Evolutionary conservation across 2,329 filamentous ascomycete species (phyloP), one percentile per base, ranked within the genome.

Genomic region (Botrytis elliptica): DNA sequence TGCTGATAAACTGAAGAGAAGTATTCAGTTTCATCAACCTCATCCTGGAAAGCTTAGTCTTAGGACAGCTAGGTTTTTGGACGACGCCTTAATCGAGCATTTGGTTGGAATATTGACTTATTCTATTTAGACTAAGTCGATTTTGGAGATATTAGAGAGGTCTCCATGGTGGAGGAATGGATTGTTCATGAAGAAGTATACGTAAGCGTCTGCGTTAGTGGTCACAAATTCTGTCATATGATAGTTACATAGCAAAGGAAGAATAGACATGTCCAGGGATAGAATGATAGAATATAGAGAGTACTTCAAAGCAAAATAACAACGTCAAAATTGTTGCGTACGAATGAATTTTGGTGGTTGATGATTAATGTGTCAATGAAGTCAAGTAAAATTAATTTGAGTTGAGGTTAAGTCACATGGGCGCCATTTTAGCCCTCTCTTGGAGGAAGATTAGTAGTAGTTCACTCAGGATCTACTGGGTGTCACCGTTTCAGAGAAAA

Each of bases 11-110:
- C 1, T 52, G 64, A 38, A 52, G 29, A 66, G 64, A 33, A 52
- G 64, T 10, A 66, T 66, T 22, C 44, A 66, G 36, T 67, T 67
- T 14, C 64, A 67, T 29, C 64, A 67, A 38, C 64, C 64, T 10
- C 64, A 66, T 18, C 64, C 64, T n/a, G 44, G 64, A 22, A 52
- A 66, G 42, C 12, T 66, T 4, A 46, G 44, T 38, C 44, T 66
- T 6, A 22, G 20, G 44, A 66, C 22, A 1, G 44, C 64, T 12
- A 52, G 64, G 36, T 66, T n/a, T 36, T 66, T 16, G 64, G 64
- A 22, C 22, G 64, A 22, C 44, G 44, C 5, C 64, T 66, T 29
- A n/a, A 36, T 38, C 33, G 64, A 38, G 64, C 44, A 18, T 66
- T 66, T 10, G 44, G 20, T 16, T 66, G 64, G 33, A 12, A 66